Conservation (phyloP, 2,329 filamentous ascomycete species). For the Pseudogymnoascus sp. region DNA sequence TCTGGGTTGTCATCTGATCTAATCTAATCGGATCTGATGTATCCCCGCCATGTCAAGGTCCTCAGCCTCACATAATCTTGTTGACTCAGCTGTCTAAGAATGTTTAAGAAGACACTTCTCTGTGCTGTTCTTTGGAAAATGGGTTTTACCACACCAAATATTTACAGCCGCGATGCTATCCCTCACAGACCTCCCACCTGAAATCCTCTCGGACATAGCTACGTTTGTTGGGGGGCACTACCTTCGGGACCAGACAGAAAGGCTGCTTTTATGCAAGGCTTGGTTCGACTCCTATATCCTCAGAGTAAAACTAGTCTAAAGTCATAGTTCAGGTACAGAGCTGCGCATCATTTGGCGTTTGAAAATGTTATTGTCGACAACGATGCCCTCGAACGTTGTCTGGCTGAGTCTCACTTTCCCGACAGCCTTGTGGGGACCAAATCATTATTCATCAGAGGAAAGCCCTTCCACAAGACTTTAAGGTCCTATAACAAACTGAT, state of each 20-base stretch:
- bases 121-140: background rate
- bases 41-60: background rate
- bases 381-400: background rate
- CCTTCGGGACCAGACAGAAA: background rate
- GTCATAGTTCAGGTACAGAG: background rate
- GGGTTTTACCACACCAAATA: background rate
- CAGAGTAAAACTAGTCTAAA: background rate
- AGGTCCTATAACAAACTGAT: background rate
- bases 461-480: background rate
- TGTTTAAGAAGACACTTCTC: background rate
- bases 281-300: background rate
- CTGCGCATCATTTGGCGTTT: background rate
- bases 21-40: background rate
- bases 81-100: background rate
- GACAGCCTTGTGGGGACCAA: background rate
- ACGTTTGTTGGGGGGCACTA: background rate
- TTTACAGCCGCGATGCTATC: conserved; percentile 4
- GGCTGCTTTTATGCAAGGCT: conserved; percentile 8
- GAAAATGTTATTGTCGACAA: background rate
- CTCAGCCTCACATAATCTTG: background rate
- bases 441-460: background rate
- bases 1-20: background rate
- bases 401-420: background rate
- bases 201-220: background rate
- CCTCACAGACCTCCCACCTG: conserved; percentile 1